A percentile compares a stretch with the other conserved stretches of the same genome.
Conservation (phyloP, 2,329 filamentous ascomycete species). For the Fusarium tjaetaba region DNA sequence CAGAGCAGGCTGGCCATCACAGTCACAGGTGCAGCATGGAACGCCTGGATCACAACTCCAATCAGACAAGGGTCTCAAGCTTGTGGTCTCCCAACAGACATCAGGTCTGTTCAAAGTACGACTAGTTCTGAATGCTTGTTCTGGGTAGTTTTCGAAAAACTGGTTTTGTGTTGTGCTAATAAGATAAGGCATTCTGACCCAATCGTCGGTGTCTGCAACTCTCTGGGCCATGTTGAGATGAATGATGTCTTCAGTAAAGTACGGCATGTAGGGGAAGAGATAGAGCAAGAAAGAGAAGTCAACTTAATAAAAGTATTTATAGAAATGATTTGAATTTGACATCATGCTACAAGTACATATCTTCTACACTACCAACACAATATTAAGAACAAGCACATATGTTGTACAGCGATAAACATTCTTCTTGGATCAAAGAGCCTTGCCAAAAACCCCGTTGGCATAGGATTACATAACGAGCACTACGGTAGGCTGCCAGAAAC, state of each 20-base stretch:
- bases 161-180: neutral
- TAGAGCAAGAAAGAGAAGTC: neutral
- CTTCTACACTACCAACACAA: neutral
- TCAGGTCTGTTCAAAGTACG: neutral
- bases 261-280: neutral
- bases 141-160: neutral
- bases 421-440: constrained; percentile 4
- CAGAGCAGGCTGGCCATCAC: neutral
- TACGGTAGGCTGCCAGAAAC: neutral
- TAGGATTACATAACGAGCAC: neutral
- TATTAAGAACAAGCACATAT: constrained; percentile 11
- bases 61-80: constrained; percentile 5
- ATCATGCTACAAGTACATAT: neutral
- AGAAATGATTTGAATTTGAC: neutral
- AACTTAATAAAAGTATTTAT: too few relatives aligned
- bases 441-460: neutral
- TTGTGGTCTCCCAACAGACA: constrained; percentile 10
- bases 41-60: constrained; percentile 4
- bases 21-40: constrained; percentile 20
- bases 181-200: neutral
- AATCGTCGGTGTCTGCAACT: constrained; percentile 23
- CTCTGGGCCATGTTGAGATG: constrained; percentile 12
- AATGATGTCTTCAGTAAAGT: neutral
- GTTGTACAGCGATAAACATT: constrained; percentile 9
- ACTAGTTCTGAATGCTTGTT: neutral